A percentile compares a stretch with the other conserved stretches of the same genome.
Conservation (phyloP, 2,329 filamentous ascomycete genomes). For the Sclerotinia sclerotiorum region DNA sequence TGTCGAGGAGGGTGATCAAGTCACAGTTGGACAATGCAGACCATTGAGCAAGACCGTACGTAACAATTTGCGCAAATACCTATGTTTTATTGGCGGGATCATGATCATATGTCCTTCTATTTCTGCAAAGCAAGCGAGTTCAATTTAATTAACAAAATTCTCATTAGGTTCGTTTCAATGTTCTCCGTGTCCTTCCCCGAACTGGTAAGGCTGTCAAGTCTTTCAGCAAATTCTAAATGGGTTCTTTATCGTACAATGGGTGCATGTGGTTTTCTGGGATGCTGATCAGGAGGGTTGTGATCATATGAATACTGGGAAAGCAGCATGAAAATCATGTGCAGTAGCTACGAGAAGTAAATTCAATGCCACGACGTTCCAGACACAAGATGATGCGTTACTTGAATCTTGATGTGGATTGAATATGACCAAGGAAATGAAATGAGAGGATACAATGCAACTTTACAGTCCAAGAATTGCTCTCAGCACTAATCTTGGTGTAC, state of each 20-base stretch:
- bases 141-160: not conserved
- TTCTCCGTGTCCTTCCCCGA: constrained; percentile 95
- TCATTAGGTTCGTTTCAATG: constrained; percentile 93
- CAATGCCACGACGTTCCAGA: constrained; percentile 37
- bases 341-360: constrained; percentile 38
- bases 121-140: not conserved
- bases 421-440: constrained; percentile 1
- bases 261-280: constrained; percentile 40
- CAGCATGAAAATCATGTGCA: constrained; percentile 37
- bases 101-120: not conserved
- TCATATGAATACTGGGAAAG: constrained; percentile 35
- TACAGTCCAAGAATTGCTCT: not conserved
- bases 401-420: constrained; percentile 9
- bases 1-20: constrained; percentile 99
- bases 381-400: constrained; percentile 17
- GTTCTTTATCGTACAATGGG: constrained; percentile 32
- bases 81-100: not conserved
- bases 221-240: constrained; percentile 94
- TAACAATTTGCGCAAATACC: constrained; percentile 38
- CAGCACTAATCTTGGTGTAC: constrained; percentile 1
- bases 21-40: constrained; percentile 99
- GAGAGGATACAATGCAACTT: not conserved
- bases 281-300: constrained; percentile 39
- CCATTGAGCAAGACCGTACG: constrained; percentile 99
- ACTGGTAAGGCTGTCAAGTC: constrained; percentile 97